Evolutionary conservation across 2,329 filamentous ascomycete genomes (phyloP), one percentile per base, ranked within the genome.

Genomic region (Phyllosticta citrichinensis): DNA sequence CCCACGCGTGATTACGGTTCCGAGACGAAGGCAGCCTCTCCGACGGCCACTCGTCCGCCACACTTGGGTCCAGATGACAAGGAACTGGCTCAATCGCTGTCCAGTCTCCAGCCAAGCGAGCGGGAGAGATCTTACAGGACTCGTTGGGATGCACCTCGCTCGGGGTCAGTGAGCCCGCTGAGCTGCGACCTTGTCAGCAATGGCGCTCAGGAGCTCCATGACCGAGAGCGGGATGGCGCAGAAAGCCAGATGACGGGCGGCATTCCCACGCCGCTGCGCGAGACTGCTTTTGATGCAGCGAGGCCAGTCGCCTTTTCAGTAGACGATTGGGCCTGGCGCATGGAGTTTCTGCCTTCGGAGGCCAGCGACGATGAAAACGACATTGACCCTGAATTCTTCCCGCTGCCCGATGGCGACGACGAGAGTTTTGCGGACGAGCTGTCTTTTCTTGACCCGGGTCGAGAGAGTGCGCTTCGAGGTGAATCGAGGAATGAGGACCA

Each of bases 361-460:
- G 33, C 33, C 11, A 40, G 33, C 30, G 58, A 60, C 24, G 52
- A 22, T 3, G 22, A 12, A 11, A 20, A 50, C 24, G 52, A 60
- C 19, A 55, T 60, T 27, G 50, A 53, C 11, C 58, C 58, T 4
- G 58, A 55, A 20, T 60, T 55, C 24, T 52, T 60, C 35, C 58
- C 58, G 5, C 58, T 60, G 5, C 58, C 58, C 5, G 58, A 60
- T 17, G 58, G 55, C 12, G 58, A 52, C 11, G 55, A 52, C n/a
- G 58, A 60, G 5, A 53, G 58, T 10, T 55, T 53, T 9, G 58
- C 58, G 30, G 58, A 60, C 12, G 58, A 60, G 52, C 52, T 60
- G n/a, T 60, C 58, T 5, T 33, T 14, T 40, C 14, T 40, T 1
- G 33, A 40, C 14, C 33, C 33, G 12, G 33, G 33, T 14, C 33